Evolutionary conservation across 345 rosid genomes (phyloP).

Genomic region (Odontarrhena argentea): DNA sequence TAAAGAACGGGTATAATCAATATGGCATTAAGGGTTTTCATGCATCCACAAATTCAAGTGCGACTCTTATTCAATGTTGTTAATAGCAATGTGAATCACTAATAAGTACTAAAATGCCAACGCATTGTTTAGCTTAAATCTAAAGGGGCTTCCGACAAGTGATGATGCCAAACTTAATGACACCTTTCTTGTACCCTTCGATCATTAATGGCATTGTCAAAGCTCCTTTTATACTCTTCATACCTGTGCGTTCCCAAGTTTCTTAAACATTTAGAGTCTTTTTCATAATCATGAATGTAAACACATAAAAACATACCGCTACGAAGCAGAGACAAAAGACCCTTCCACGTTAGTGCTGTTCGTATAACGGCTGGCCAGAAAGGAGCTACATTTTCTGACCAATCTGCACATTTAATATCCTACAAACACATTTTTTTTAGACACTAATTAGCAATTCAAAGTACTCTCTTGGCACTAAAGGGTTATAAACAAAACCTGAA

Average conservation of each 20-base stretch:
- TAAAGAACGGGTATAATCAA: no score
- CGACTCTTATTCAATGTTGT: constrained; percentile 21
- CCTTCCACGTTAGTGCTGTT: constrained; percentile 86
- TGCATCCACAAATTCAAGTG: not conserved
- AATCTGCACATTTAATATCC: constrained; percentile 87
- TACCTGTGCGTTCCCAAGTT: constrained; percentile 45
- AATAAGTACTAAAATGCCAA: not conserved
- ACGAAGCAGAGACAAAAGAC: constrained; percentile 63
- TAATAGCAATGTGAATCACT: constrained; percentile 12
- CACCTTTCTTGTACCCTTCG: constrained; percentile 78
- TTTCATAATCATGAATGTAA: not conserved
- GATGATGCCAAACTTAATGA: constrained; percentile 77
- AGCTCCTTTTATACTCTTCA: constrained; percentile 81
- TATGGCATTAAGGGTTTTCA: not conserved
- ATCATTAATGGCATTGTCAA: constrained; percentile 92
- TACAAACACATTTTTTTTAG: constrained; percentile 26
- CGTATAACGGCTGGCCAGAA: constrained; percentile 93
- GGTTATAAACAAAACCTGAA: constrained; percentile 49
- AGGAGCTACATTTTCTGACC: constrained; percentile 83
- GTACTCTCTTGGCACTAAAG: not conserved
- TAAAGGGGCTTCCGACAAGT: constrained; percentile 70
- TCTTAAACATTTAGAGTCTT: not conserved
- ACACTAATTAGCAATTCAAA: not conserved
- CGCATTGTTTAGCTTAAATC: not conserved
- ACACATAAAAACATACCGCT: constrained; percentile 50